phyloP scores from a whole-genome alignment of 1,284 basidiomycete genomes.

The Phylloporus gajari region DNA sequence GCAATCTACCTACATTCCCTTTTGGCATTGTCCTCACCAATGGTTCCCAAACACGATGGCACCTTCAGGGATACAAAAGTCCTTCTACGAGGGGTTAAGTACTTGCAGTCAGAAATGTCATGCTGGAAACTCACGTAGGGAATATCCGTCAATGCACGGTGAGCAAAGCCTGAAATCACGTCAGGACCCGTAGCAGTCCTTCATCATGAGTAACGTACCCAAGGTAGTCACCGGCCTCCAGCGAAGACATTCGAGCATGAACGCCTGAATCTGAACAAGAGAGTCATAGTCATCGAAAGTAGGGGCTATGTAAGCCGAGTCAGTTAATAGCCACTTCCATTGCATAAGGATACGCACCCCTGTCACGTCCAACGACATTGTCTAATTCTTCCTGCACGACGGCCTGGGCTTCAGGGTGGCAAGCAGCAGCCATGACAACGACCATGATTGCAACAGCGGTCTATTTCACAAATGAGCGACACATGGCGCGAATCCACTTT shows the following conservation, averaged over 20 bases:
- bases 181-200: conserved; percentile 11
- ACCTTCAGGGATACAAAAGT: conserved; percentile 43
- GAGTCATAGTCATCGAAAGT: conserved; percentile 50
- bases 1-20: not conserved
- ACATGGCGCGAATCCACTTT: not conserved
- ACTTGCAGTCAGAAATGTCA: not conserved
- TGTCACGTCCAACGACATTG: conserved; percentile 51
- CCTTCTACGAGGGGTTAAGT: conserved; percentile 33
- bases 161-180: conserved; percentile 38
- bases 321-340: not conserved
- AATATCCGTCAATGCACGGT: conserved; percentile 42
- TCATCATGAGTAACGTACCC: conserved; percentile 23
- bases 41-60: conserved; percentile 48
- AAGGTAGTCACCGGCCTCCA: conserved; percentile 56
- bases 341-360: conserved; percentile 38
- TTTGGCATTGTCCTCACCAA: conserved; percentile 28
- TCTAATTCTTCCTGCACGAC: conserved; percentile 60
- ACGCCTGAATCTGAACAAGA: conserved; percentile 54
- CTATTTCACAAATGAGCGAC: conserved; percentile 34
- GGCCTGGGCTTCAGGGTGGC: conserved; percentile 51
- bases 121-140: conserved; percentile 35
- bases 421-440: conserved; percentile 62
- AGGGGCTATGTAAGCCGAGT: conserved; percentile 44
- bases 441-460: conserved; percentile 56
- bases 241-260: conserved; percentile 55